Conservation (phyloP, 2,329 filamentous ascomycete species). For the Trichoderma sp. region DNA sequence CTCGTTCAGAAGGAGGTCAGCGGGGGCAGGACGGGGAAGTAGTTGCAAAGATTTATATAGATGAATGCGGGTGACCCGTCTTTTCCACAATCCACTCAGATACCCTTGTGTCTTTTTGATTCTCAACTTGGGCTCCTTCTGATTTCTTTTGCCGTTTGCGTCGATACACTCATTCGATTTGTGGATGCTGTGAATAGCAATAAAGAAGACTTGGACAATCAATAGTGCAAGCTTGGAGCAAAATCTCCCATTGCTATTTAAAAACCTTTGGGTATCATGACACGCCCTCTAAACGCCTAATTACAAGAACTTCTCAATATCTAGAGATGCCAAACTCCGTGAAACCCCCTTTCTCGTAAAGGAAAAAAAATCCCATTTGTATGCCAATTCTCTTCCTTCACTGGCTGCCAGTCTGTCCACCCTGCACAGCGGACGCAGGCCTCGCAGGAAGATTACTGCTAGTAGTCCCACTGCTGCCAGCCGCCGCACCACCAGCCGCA, state of each 20-base stretch:
- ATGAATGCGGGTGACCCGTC: conserved; percentile 23
- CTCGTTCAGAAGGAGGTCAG: not conserved
- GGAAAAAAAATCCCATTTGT: not conserved
- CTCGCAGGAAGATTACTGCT: conserved; percentile 10
- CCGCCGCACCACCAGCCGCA: conserved; percentile 1
- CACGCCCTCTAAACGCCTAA: conserved; percentile 11
- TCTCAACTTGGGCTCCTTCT: not conserved
- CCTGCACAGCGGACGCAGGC: not conserved
- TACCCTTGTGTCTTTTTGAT: conserved; percentile 18
- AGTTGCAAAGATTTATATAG: conserved; percentile 22
- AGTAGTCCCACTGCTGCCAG: not conserved
- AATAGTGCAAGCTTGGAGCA: not conserved
- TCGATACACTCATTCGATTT: not conserved
- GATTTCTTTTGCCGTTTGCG: not conserved
- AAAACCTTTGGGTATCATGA: conserved; percentile 11
- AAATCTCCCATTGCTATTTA: not conserved
- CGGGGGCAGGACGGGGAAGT: not conserved
- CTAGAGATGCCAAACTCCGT: not conserved
- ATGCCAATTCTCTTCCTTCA: not conserved
- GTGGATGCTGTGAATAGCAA: not conserved
- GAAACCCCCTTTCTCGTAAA: not conserved
- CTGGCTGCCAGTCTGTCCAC: conserved; percentile 1
- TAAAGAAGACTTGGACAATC: not conserved
- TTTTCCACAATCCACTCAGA: conserved; percentile 23
- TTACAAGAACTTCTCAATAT: not conserved